Percentiles rank a stretch among this genome's conserved stretches.
These are phyloP conservation scores for Plasmodium inui DNA, from an alignment of 169 alveolate genomes.

Conservation along the genomic window DNA sequence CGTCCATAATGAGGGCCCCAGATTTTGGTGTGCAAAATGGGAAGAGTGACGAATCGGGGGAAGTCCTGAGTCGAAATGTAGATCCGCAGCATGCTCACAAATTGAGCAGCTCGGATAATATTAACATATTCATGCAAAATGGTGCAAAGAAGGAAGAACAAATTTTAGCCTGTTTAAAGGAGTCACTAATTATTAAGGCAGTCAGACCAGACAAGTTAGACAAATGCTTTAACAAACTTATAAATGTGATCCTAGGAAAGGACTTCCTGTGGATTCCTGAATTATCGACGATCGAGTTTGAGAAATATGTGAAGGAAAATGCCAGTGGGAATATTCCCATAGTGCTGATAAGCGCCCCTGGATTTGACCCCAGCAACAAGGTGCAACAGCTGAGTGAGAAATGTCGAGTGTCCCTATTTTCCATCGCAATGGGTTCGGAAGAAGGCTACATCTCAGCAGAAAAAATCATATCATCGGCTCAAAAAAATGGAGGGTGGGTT, in stretches of 20 bases:
- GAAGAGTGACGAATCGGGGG: constrained; percentile 24
- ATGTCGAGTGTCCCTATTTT: constrained; percentile 86
- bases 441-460: constrained; percentile 97
- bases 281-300: constrained; percentile 88
- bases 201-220: constrained; percentile 96
- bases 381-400: constrained; percentile 93
- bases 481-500: constrained; percentile 97
- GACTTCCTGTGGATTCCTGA: constrained; percentile 91
- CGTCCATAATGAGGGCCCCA: constrained; percentile 21
- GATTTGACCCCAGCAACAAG: constrained; percentile 97
- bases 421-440: constrained; percentile 98
- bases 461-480: constrained; percentile 91
- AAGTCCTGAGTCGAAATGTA: neutral
- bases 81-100: neutral
- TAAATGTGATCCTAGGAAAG: constrained; percentile 90
- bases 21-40: constrained; percentile 18
- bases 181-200: constrained; percentile 87
- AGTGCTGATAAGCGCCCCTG: constrained; percentile 96
- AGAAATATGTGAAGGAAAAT: constrained; percentile 90
- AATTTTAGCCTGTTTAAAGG: constrained; percentile 65
- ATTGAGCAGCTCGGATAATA: neutral
- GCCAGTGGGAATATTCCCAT: constrained; percentile 92
- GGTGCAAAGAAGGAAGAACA: constrained; percentile 9
- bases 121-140: neutral
- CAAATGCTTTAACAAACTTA: constrained; percentile 85